phyloP scores from a whole-genome alignment of 2,329 filamentous ascomycete genomes.

The Sclerotinia minor region DNA sequence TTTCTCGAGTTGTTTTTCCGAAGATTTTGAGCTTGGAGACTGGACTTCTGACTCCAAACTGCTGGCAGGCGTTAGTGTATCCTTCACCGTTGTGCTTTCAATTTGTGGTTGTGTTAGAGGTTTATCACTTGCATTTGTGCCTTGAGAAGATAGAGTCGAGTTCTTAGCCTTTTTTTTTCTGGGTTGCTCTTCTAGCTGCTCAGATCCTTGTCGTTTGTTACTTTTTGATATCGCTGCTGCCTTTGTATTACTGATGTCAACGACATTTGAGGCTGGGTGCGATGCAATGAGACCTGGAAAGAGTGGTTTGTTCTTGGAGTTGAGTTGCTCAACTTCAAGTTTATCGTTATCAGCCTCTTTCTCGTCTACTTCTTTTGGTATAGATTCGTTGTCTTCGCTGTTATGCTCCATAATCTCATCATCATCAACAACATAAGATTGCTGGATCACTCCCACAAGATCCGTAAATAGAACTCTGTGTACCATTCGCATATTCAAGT shows the following conservation, averaged over 20 bases:
- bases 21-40: slow-evolving; percentile 5
- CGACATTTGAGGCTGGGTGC: neutral
- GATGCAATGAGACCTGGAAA: neutral
- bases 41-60: neutral
- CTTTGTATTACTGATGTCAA: neutral
- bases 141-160: neutral
- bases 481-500: neutral
- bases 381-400: neutral
- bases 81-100: neutral
- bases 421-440: slow-evolving; percentile 5
- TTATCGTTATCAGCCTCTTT: neutral
- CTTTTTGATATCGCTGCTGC: neutral
- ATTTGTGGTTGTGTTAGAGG: neutral
- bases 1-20: slow-evolving; percentile 6
- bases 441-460: neutral
- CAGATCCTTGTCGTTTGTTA: slow-evolving; percentile 1
- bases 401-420: neutral
- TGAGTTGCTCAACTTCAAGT: neutral
- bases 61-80: neutral
- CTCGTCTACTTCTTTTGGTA: neutral
- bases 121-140: neutral
- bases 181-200: slow-evolving; percentile 1
- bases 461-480: neutral
- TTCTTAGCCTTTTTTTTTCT: slow-evolving; percentile 1
- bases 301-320: neutral